Base-by-base conservation (phyloP, 106 monocot species). In the Allium sativum region DNA sequence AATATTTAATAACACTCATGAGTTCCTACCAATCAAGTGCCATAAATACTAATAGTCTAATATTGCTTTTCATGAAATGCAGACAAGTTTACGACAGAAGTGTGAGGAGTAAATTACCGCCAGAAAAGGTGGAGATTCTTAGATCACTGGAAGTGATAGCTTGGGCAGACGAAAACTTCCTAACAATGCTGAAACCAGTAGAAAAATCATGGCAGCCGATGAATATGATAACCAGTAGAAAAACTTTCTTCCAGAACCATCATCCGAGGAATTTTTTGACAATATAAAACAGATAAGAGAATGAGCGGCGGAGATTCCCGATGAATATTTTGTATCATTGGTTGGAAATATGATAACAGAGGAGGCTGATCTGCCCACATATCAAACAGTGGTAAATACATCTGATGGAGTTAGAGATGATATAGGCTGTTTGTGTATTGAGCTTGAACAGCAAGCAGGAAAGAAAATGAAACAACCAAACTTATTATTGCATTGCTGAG, bases 161-260 rank as follows among this genome's bases (percentile, higher is more conserved):
- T 9, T 66, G 48, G 66, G 67, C 40, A 15, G 55, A 67, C 11
- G 40, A 54, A 18, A 67, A 44, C 55, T 42, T 67, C 10, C 55
- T 67, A 55, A 12, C 43, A 18, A 12, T 42, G 13, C 55, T 67
- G 40, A 67, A 67, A 44, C 67, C 67, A 8, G 67, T 67, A 7
- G 67, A 67, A 21, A 12, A 44, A n/a, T 54, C 53, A 21, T 67
- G 67, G 67, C 67, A 67, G 67, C 67, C 67, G 67, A n/a, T n/a
- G n/a, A n/a, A n/a, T n/a, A n/a, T n/a, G n/a, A n/a, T n/a, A n/a
- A n/a, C n/a, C n/a, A n/a, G n/a, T n/a, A n/a, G n/a, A n/a, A n/a
- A n/a, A n/a, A 56, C 42, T 67, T 67, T 16, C 53, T 67, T 15
- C 55, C 55, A 2, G 67, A 54, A 13, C 8, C 62, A 8, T n/a